Evolutionary conservation across 495 filamentous ascomycete species (phyloP), one percentile per base, ranked within the genome.

Genomic region (Tuber microsphaerosporum): DNA sequence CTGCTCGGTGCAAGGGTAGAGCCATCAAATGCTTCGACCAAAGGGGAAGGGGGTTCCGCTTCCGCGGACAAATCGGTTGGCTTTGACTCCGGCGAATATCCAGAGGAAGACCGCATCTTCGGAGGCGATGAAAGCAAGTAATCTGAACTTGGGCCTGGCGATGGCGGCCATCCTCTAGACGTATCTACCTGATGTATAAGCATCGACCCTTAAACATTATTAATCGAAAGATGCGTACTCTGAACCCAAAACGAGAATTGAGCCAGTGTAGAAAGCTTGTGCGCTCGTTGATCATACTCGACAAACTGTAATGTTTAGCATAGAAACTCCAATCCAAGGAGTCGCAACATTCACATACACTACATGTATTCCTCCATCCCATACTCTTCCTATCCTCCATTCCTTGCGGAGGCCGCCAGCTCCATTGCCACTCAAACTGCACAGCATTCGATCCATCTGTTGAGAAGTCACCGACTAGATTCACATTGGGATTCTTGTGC

Each of bases 401-500:
- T 37, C 85, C 69, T 86, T 93, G 97, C 22, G 95, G 95, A 20
- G 95, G 93, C 79, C 92, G 92, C 95, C 95, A 99, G 86, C 89
- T 93, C 95, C 95, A 99, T 31, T 90, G 90, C 93, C 94, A 99
- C 44, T 95, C 91, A 83, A 97, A 97, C 39, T 94, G 91, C 71
- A 97, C 92, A 7, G 93, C 94, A 17, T 90, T 85, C 76, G 87
- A 91, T 26, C 93, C 93, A 16, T 88, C 90, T 1, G 95, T 99
- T 0, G 89, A 87, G 83, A 89, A 97, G 82, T 95, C 93, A 0
- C 95, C 95, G 12, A 98, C 90, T 20, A 99, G 86, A 75, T 94
- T 92, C 19, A 99, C 95, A 84, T 97, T 97, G 39, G 93, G 89
- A 79, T 98, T 97, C 82, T 97, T 97, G 85, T 99, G 95, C 43